Percentiles rank a stretch among this genome's conserved stretches.
phyloP scores from a whole-genome alignment of 1,284 basidiomycete species.

The Stygiomarasmius scandens region DNA sequence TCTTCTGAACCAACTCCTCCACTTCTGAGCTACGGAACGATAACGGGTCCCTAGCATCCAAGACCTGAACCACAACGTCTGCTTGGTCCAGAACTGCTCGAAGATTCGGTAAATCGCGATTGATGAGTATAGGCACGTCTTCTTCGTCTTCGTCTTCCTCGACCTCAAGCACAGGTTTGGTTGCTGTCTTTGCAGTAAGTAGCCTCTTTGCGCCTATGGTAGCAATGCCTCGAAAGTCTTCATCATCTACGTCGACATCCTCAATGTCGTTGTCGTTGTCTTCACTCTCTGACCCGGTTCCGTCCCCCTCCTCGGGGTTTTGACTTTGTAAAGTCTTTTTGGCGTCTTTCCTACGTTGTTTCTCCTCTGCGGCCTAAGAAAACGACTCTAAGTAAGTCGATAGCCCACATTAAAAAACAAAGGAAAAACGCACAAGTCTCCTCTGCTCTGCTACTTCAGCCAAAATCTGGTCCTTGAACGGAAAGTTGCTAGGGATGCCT shows the following conservation, averaged over 20 bases:
- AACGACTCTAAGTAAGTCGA: conserved; percentile 1
- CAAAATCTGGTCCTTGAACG: conserved; percentile 95
- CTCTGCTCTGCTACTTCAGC: conserved; percentile 87
- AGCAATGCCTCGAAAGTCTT: conserved; percentile 43
- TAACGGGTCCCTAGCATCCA: conserved; percentile 86
- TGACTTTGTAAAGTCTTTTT: conserved; percentile 48
- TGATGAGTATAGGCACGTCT: conserved; percentile 63
- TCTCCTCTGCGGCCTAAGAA: conserved; percentile 67
- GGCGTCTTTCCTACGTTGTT: conserved; percentile 62
- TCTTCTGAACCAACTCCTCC: conserved; percentile 55
- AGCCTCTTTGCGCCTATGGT: conserved; percentile 44
- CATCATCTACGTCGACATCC: conserved; percentile 34
- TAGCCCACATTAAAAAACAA: background rate
- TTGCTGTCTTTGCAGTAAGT: conserved; percentile 34
- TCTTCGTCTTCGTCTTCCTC: conserved; percentile 42
- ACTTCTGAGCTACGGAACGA: conserved; percentile 68
- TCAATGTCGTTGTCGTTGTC: conserved; percentile 32
- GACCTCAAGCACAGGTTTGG: conserved; percentile 26
- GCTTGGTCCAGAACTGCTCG: conserved; percentile 78
- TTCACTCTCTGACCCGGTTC: conserved; percentile 12
- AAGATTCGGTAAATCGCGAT: conserved; percentile 69
- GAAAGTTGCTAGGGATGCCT: conserved; percentile 96
- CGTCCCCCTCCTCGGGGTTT: conserved; percentile 25
- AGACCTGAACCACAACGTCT: conserved; percentile 83
- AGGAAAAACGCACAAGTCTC: conserved; percentile 54